Conservation (phyloP, 148 eudicot genomes). For the Chenopodium suecicum region DNA sequence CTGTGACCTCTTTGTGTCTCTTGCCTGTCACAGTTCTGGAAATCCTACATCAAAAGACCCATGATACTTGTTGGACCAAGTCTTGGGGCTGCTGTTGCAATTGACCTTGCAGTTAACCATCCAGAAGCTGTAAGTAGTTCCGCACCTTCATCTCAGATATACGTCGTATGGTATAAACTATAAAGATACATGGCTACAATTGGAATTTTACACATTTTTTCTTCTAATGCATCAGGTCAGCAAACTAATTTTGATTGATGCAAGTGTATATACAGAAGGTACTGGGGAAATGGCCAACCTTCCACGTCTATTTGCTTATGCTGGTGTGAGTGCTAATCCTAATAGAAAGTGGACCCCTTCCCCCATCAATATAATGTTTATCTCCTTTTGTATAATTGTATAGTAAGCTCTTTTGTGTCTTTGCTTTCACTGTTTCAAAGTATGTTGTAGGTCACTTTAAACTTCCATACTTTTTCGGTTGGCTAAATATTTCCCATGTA, state of each 20-base stretch:
- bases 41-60: slow-evolving; percentile 72
- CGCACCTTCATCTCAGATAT: not conserved
- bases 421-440: not conserved
- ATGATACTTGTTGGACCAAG: slow-evolving; percentile 93
- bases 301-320: slow-evolving; percentile 73
- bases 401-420: not conserved
- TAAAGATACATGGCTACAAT: slow-evolving; percentile 2
- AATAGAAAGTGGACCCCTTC: not conserved
- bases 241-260: slow-evolving; percentile 80
- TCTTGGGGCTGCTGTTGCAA: slow-evolving; percentile 88
- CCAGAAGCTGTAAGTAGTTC: slow-evolving; percentile 82
- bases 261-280: slow-evolving; percentile 91
- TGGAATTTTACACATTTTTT: not conserved
- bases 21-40: slow-evolving; percentile 71
- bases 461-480: not conserved
- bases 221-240: slow-evolving; percentile 54
- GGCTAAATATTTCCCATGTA: not conserved
- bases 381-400: not conserved
- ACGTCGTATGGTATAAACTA: not conserved
- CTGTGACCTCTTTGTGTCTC: slow-evolving; percentile 2
- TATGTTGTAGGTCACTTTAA: not conserved
- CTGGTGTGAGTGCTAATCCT: slow-evolving; percentile 60
- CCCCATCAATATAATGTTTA: not conserved
- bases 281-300: slow-evolving; percentile 60
- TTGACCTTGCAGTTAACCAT: slow-evolving; percentile 73